phyloP scores from a whole-genome alignment of 176 grass and related monocot genomes.

The Themeda triandra region DNA sequence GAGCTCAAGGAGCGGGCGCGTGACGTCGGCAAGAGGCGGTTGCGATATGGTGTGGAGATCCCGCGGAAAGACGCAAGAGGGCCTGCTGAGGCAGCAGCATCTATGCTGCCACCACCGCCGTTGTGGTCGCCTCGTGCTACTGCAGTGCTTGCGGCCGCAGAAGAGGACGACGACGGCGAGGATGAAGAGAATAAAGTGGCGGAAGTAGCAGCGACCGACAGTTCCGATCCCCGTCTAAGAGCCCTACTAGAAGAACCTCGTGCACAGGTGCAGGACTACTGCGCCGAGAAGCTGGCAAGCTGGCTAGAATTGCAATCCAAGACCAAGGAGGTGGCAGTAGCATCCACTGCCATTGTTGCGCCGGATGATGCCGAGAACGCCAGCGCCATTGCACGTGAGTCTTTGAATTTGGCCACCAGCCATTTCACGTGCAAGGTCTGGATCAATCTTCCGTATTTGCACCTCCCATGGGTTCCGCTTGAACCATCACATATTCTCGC shows the following conservation, averaged over 20 bases:
- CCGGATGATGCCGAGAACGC: neutral
- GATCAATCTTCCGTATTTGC: neutral
- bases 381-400: neutral
- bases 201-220: neutral
- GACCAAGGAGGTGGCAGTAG: neutral
- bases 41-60: neutral
- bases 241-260: neutral
- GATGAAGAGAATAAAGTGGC: neutral
- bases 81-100: neutral
- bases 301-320: neutral
- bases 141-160: neutral
- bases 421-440: neutral
- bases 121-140: neutral
- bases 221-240: neutral
- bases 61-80: neutral
- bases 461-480: neutral
- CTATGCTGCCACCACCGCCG: neutral
- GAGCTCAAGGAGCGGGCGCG: neutral
- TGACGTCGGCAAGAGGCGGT: neutral
- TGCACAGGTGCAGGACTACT: neutral
- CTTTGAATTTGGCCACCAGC: neutral
- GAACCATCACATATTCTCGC: neutral
- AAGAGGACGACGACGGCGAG: neutral
- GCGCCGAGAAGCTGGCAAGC: neutral
- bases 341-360: neutral